These are phyloP conservation scores for Isatis tinctoria DNA, from an alignment of 345 rosid genomes.

Conservation along the genomic window DNA sequence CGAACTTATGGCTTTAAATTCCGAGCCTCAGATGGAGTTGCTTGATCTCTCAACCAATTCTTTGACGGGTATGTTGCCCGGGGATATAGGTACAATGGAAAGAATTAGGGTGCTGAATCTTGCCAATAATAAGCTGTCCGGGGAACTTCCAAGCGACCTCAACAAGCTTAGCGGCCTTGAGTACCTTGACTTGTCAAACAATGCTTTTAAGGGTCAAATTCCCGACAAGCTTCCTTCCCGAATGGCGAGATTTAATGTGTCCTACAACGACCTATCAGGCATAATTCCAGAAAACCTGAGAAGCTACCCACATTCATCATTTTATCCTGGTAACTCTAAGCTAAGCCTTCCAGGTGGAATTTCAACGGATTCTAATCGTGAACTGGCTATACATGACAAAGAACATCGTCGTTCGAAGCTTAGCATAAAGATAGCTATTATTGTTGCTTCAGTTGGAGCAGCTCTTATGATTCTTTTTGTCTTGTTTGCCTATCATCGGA, in stretches of 20 bases:
- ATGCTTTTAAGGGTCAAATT: slow-evolving; percentile 61
- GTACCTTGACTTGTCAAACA: slow-evolving; percentile 79
- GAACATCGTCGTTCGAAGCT: slow-evolving; percentile 40
- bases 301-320: slow-evolving; percentile 50
- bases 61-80: slow-evolving; percentile 57
- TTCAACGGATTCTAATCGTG: slow-evolving; percentile 15
- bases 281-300: slow-evolving; percentile 53
- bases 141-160: slow-evolving; percentile 70
- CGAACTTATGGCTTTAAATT: slow-evolving; percentile 47
- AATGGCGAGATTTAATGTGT: slow-evolving; percentile 66
- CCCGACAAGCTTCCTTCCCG: slow-evolving; percentile 59
- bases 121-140: slow-evolving; percentile 61
- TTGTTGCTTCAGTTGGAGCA: slow-evolving; percentile 68
- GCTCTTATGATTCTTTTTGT: slow-evolving; percentile 59
- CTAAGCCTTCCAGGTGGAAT: slow-evolving; percentile 37
- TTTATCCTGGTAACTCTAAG: slow-evolving; percentile 67
- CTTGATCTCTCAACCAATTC: slow-evolving; percentile 89
- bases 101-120: slow-evolving; percentile 56
- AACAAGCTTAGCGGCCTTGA: slow-evolving; percentile 62
- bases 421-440: slow-evolving; percentile 55
- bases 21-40: slow-evolving; percentile 56
- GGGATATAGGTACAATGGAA: slow-evolving; percentile 58
- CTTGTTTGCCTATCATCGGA: slow-evolving; percentile 66
- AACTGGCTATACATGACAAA: slow-evolving; percentile 6
- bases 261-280: slow-evolving; percentile 75